These are phyloP conservation scores for Trypanosoma melophagium DNA, from an alignment of 208 protist genomes.

Conservation along the genomic window DNA sequence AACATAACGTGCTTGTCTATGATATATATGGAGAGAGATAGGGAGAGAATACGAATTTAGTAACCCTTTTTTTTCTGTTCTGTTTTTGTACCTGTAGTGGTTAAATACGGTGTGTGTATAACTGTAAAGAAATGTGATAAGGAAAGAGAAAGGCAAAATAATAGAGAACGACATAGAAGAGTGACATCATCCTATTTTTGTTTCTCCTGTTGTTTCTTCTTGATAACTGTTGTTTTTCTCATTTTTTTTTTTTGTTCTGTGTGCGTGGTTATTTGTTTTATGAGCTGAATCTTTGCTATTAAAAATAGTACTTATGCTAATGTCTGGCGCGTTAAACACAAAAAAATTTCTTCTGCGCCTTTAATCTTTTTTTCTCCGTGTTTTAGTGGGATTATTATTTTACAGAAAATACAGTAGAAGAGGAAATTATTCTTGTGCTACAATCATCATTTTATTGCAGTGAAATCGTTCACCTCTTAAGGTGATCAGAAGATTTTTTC, in stretches of 20 bases:
- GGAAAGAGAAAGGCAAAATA: constrained; percentile 8
- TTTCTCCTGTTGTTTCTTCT: constrained; percentile 4
- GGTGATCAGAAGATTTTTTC: not conserved
- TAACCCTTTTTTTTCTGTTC: too few relatives aligned
- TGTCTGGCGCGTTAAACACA: too few relatives aligned
- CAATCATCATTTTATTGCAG: not conserved
- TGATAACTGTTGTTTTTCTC: constrained; percentile 8
- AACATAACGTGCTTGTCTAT: not conserved
- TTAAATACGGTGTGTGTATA: not conserved
- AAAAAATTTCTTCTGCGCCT: not conserved
- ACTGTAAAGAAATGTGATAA: not conserved
- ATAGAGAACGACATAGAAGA: not conserved
- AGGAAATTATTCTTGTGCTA: not conserved
- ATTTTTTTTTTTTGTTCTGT: constrained; percentile 17
- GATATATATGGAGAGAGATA: not conserved
- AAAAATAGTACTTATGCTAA: too few relatives aligned
- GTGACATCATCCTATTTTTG: not conserved
- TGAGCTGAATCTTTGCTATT: too few relatives aligned
- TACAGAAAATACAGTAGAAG: not conserved
- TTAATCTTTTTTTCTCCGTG: constrained; percentile 7
- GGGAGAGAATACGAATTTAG: too few relatives aligned
- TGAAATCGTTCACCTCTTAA: not conserved
- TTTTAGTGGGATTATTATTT: constrained; percentile 24
- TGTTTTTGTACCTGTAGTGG: too few relatives aligned
- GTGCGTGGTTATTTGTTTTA: not conserved